These are phyloP conservation scores for Aureobasidium zeae DNA, from an alignment of 2,329 filamentous ascomycete genomes.

Conservation along the genomic window DNA sequence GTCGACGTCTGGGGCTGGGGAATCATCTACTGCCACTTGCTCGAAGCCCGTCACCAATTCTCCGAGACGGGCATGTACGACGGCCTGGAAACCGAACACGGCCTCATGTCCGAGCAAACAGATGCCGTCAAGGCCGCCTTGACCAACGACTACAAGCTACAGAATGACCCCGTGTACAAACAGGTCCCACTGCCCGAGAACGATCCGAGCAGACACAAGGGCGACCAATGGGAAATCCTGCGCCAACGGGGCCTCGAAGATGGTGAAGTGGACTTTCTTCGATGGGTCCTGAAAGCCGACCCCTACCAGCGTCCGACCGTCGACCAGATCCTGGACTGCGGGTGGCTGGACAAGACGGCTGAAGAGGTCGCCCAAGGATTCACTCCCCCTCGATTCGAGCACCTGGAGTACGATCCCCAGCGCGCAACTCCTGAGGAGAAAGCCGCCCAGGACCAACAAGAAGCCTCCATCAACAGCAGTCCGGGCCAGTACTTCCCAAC, in stretches of 20 bases:
- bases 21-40: constrained; percentile 24
- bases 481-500: neutral
- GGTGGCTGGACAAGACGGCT: constrained; percentile 12
- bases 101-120: constrained; percentile 19
- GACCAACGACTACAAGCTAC: constrained; percentile 23
- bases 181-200: constrained; percentile 19
- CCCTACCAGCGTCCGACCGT: constrained; percentile 22
- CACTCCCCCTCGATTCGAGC: neutral
- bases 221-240: constrained; percentile 22
- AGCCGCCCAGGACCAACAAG: constrained; percentile 2
- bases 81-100: constrained; percentile 18
- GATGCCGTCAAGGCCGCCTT: constrained; percentile 20
- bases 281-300: constrained; percentile 22
- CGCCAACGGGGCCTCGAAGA: constrained; percentile 20
- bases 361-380: constrained; percentile 7
- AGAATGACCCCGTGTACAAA: constrained; percentile 21
- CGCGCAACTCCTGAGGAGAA: constrained; percentile 5
- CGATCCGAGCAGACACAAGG: constrained; percentile 16
- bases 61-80: constrained; percentile 24
- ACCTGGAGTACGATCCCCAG: constrained; percentile 8
- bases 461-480: neutral
- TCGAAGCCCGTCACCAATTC: constrained; percentile 23
- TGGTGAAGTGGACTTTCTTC: constrained; percentile 22
- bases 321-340: constrained; percentile 18
- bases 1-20: constrained; percentile 26